Evolutionary conservation across 495 filamentous ascomycete species (phyloP).

Genomic region (Penicillium pancosmium): DNA sequence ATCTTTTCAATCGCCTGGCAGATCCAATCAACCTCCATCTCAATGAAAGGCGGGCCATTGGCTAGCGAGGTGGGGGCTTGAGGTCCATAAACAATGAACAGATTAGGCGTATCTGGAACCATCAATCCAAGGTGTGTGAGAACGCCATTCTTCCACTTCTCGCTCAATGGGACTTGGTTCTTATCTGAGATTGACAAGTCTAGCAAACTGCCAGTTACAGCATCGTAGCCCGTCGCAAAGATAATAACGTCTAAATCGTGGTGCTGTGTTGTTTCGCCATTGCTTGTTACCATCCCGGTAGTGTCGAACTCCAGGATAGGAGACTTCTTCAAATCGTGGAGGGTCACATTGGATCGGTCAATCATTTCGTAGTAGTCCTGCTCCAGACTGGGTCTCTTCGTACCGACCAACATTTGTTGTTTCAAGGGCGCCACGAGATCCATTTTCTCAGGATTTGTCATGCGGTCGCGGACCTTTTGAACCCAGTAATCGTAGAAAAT

Average conservation of each 20-base stretch:
- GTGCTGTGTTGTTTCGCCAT: slow-evolving; percentile 29
- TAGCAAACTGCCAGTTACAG: slow-evolving; percentile 51
- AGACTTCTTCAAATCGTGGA: slow-evolving; percentile 50
- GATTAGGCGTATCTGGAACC: slow-evolving; percentile 52
- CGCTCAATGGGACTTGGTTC: slow-evolving; percentile 36
- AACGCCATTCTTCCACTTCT: slow-evolving; percentile 52
- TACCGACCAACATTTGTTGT: slow-evolving; percentile 49
- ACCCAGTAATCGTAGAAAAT: slow-evolving; percentile 59
- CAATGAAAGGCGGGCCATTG: slow-evolving; percentile 55
- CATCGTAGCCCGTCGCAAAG: slow-evolving; percentile 59
- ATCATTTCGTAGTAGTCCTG: slow-evolving; percentile 59
- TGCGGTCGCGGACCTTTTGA: slow-evolving; percentile 49
- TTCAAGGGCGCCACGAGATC: slow-evolving; percentile 55
- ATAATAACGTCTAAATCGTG: slow-evolving; percentile 52
- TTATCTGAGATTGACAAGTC: slow-evolving; percentile 48
- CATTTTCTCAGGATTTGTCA: slow-evolving; percentile 47
- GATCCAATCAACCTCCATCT: slow-evolving; percentile 58
- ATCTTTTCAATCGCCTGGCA: slow-evolving; percentile 47
- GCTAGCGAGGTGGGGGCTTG: slow-evolving; percentile 50
- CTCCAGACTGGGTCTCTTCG: slow-evolving; percentile 57
- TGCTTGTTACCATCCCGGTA: slow-evolving; percentile 43
- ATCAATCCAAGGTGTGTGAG: slow-evolving; percentile 55
- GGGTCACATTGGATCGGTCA: slow-evolving; percentile 51
- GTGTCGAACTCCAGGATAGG: slow-evolving; percentile 49
- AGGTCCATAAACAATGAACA: slow-evolving; percentile 55